A percentile compares a stretch with the other conserved stretches of the same genome.
phyloP scores from a whole-genome alignment of 306 rosid species.

The Fragaria ananassa region DNA sequence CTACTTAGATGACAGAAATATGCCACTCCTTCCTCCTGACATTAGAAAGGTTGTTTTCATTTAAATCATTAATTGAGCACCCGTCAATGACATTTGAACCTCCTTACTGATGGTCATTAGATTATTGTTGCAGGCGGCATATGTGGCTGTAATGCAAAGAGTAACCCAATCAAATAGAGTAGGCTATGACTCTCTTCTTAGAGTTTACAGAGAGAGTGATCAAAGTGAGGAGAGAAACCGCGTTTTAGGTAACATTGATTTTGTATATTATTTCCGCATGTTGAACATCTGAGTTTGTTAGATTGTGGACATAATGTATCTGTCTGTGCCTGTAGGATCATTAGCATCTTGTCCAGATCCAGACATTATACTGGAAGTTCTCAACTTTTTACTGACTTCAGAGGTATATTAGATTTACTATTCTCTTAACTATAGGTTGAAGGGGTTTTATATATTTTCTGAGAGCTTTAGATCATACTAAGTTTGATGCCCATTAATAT shows the following conservation, averaged over 20 bases:
- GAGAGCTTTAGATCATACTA: constrained; percentile 21
- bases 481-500: constrained; percentile 7
- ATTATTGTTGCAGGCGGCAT: constrained; percentile 59
- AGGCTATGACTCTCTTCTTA: constrained; percentile 71
- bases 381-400: constrained; percentile 41
- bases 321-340: constrained; percentile 29
- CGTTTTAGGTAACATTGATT: constrained; percentile 53
- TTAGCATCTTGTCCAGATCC: constrained; percentile 44
- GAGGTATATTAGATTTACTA: constrained; percentile 23
- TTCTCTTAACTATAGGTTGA: constrained; percentile 13
- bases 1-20: constrained; percentile 71
- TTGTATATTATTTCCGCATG: no score
- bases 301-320: not conserved
- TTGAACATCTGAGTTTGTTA: not conserved
- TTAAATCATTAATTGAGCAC: constrained; percentile 14
- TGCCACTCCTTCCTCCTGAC: constrained; percentile 86
- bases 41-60: constrained; percentile 60
- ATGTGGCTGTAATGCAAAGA: constrained; percentile 72
- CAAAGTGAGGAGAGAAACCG: constrained; percentile 86
- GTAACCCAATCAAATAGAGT: constrained; percentile 50
- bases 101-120: constrained; percentile 15
- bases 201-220: constrained; percentile 79
- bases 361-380: constrained; percentile 44
- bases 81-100: constrained; percentile 7
- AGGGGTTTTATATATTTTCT: not conserved